Evolutionary conservation across 306 rosid genomes (phyloP), one percentile per base, ranked within the genome.

Genomic region (Citrullus amarus): DNA sequence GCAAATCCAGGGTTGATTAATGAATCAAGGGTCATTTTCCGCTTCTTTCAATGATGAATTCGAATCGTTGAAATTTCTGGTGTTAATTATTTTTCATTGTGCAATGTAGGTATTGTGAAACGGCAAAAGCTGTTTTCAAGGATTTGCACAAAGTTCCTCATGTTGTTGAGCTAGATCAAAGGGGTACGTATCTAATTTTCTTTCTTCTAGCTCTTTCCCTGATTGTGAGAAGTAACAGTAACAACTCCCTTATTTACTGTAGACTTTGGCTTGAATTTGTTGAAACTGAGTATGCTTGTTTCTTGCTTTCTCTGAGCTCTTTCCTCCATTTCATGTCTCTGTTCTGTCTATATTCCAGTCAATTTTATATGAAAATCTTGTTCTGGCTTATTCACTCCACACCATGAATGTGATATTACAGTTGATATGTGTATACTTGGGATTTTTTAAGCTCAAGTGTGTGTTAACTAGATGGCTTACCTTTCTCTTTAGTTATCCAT

Each of bases 91-190:
- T 44, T 0, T 3, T 46, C 0, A 3, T 72, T 50, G 15, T 50
- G 43, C 15, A n/a, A 77, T 84, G 56, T 83, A 94, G 98, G 83
- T 94, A 94, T 81, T 94, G 98, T 79, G 86, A 32, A 81, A 90
- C 82, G 85, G 98, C 97, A 14, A 94, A 94, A 84, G 83, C 87
- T 62, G 94, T 90, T 79, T 94, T 94, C 85, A 84, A 90, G 84
- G 92, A 92, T 81, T 84, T 94, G 87, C 81, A 85, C 51, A 93
- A 89, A 86, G 88, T 74, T 22, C 89, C 98, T 10, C 79, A 84
- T 88, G 92, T 94, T 68, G 89, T 94, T 79, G 98, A 94, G 89
- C 94, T 94, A 79, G 95, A 94, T 78, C 93, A 84, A 82, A 90
- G 96, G 86, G 93, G 98, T 93, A 90, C 32, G 20, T 61, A 43